phyloP scores from a whole-genome alignment of 1,284 basidiomycete genomes.

The Microbotryum lychnidis-dioicae region DNA sequence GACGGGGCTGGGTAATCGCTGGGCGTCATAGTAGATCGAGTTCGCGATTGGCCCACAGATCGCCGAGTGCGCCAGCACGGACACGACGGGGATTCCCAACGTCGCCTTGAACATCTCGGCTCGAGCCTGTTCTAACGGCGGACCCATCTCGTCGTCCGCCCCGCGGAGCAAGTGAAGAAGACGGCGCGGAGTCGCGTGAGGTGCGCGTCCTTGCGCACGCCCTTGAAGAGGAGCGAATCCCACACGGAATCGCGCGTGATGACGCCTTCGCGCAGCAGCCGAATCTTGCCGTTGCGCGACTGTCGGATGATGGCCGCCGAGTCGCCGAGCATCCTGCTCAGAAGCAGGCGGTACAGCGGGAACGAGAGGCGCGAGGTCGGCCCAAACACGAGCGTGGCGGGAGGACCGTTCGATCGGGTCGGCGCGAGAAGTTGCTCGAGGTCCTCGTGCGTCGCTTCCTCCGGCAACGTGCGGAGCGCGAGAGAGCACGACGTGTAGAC shows the following conservation, averaged over 20 bases:
- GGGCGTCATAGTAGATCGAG: slow-evolving; percentile 28
- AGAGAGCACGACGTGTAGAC: slow-evolving; percentile 19
- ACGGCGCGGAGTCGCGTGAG: slow-evolving; percentile 21
- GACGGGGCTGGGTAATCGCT: slow-evolving; percentile 25
- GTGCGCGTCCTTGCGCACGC: slow-evolving; percentile 22
- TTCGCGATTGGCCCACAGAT: slow-evolving; percentile 23
- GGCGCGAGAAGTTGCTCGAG: slow-evolving; percentile 2
- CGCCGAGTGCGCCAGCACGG: slow-evolving; percentile 21
- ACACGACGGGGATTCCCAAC: slow-evolving; percentile 26
- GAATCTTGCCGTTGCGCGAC: slow-evolving; percentile 24
- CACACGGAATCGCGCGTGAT: slow-evolving; percentile 28
- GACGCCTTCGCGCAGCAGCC: slow-evolving; percentile 24
- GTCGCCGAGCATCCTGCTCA: slow-evolving; percentile 26
- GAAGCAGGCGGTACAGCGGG: slow-evolving; percentile 16
- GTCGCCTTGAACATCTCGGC: slow-evolving; percentile 27
- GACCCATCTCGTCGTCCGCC: not conserved
- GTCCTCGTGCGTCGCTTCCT: not conserved
- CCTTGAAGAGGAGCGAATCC: slow-evolving; percentile 29
- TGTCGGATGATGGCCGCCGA: slow-evolving; percentile 18
- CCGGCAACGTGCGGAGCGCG: slow-evolving; percentile 3
- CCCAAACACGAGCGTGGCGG: slow-evolving; percentile 19
- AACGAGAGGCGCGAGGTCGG: slow-evolving; percentile 6
- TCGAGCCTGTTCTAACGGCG: slow-evolving; percentile 13
- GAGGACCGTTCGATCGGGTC: not conserved
- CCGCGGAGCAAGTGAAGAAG: slow-evolving; percentile 17